phyloP scores from a whole-genome alignment of 352 stramenopile genomes.

The Plasmopara muralis region DNA sequence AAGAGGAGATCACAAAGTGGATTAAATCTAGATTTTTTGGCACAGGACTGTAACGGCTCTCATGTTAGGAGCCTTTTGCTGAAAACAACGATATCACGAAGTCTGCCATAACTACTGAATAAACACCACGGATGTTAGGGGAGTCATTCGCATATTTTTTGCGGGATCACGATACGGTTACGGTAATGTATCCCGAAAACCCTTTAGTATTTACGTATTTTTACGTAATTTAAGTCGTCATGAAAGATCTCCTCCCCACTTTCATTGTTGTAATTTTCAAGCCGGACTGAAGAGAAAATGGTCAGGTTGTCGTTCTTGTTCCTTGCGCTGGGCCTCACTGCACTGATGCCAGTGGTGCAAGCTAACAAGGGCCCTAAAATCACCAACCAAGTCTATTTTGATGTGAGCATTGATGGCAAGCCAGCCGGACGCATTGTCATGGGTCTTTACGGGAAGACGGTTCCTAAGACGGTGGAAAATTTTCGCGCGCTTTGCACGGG shows the following conservation, averaged over 20 bases:
- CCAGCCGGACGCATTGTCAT: slow-evolving; percentile 78
- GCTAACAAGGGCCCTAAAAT: slow-evolving; percentile 59
- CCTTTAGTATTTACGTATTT: not conserved
- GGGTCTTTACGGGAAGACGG: slow-evolving; percentile 76
- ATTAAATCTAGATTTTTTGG: too few relatives aligned
- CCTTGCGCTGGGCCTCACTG: slow-evolving; percentile 38
- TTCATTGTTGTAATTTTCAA: slow-evolving; percentile 1
- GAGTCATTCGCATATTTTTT: too few relatives aligned
- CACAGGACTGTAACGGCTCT: too few relatives aligned
- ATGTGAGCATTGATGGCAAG: slow-evolving; percentile 92
- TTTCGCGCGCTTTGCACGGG: slow-evolving; percentile 97
- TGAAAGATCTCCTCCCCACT: slow-evolving; percentile 7
- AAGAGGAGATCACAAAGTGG: not conserved
- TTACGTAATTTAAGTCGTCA: slow-evolving; percentile 6
- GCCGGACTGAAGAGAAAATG: slow-evolving; percentile 22
- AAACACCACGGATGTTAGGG: too few relatives aligned
- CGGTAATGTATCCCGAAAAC: too few relatives aligned
- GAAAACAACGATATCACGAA: too few relatives aligned
- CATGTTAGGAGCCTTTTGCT: too few relatives aligned
- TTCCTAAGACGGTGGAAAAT: slow-evolving; percentile 90
- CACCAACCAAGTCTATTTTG: slow-evolving; percentile 93
- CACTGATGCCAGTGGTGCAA: slow-evolving; percentile 27
- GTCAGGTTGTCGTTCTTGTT: slow-evolving; percentile 43
- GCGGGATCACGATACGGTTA: too few relatives aligned
- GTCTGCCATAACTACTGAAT: too few relatives aligned